Evolutionary conservation across 306 rosid genomes (phyloP).

Genomic region (Cicer bijugum): DNA sequence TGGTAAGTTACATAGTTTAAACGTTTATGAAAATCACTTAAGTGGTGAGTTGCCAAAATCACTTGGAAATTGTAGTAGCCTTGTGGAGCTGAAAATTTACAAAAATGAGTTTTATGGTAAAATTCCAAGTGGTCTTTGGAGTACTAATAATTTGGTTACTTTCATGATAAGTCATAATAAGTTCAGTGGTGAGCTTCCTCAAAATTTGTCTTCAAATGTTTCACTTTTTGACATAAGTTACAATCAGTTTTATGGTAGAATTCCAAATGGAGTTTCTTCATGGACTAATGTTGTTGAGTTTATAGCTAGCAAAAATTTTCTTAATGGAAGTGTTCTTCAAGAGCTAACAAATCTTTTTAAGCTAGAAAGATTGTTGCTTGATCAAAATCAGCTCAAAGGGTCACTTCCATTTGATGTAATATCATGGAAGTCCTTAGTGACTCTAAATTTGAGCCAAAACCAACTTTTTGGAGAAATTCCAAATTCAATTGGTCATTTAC

Average conservation of each 20-base stretch:
- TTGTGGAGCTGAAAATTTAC: conserved; percentile 33
- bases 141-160: conserved; percentile 33
- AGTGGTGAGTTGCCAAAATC: conserved; percentile 65
- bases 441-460: conserved; percentile 56
- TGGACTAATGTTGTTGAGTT: conserved; percentile 55
- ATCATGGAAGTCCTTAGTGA: conserved; percentile 53
- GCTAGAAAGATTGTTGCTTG: conserved; percentile 51
- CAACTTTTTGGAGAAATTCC: conserved; percentile 62
- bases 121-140: conserved; percentile 72
- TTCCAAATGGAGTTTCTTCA: conserved; percentile 56
- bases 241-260: conserved; percentile 62
- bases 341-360: conserved; percentile 56
- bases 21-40: conserved; percentile 52
- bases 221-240: conserved; percentile 52
- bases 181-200: conserved; percentile 63
- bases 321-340: conserved; percentile 62
- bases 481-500: conserved; percentile 47
- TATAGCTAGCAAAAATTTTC: conserved; percentile 56
- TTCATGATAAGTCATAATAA: conserved; percentile 52
- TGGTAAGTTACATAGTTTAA: conserved; percentile 47
- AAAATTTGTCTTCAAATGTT: conserved; percentile 47
- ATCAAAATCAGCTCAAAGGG: conserved; percentile 58
- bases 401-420: conserved; percentile 51
- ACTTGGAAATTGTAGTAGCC: conserved; percentile 59
- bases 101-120: conserved; percentile 56